These are phyloP conservation scores for Fragilaria radians DNA, from an alignment of 108 stramenopile genomes.

Conservation along the genomic window DNA sequence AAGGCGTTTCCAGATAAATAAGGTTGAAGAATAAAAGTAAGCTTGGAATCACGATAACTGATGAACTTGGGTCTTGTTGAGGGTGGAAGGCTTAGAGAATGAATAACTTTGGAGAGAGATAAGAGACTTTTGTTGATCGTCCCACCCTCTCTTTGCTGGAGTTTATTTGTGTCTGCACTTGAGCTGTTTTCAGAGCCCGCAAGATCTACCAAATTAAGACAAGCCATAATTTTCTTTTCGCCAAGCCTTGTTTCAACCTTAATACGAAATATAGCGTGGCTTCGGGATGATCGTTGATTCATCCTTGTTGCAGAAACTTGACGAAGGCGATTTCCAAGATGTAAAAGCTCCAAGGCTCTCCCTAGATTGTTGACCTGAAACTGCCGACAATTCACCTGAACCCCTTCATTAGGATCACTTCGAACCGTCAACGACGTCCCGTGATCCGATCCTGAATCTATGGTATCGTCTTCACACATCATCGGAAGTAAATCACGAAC, in stretches of 20 bases:
- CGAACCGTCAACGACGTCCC: conserved; percentile 4
- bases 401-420: conserved; percentile 69
- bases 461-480: conserved; percentile 19
- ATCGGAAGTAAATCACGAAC: conserved; percentile 88
- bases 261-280: conserved; percentile 86
- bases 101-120: conserved; percentile 76
- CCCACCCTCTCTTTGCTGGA: conserved; percentile 79
- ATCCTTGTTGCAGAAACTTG: conserved; percentile 81
- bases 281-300: conserved; percentile 85
- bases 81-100: conserved; percentile 35
- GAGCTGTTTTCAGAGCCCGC: conserved; percentile 82
- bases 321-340: conserved; percentile 55
- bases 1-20: conserved; percentile 93
- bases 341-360: conserved; percentile 50
- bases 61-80: conserved; percentile 41
- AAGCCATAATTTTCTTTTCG: conserved; percentile 30
- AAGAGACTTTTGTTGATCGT: conserved; percentile 95
- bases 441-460: conserved; percentile 13
- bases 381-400: conserved; percentile 82
- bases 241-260: conserved; percentile 48
- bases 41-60: conserved; percentile 92
- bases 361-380: conserved; percentile 48
- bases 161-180: conserved; percentile 36
- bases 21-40: conserved; percentile 97
- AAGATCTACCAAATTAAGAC: conserved; percentile 83